Percentiles rank a stretch among this genome's conserved stretches.
Evolutionary conservation across 164 flowering plant species (phyloP).

Genomic region (Dillenia turbinata): DNA sequence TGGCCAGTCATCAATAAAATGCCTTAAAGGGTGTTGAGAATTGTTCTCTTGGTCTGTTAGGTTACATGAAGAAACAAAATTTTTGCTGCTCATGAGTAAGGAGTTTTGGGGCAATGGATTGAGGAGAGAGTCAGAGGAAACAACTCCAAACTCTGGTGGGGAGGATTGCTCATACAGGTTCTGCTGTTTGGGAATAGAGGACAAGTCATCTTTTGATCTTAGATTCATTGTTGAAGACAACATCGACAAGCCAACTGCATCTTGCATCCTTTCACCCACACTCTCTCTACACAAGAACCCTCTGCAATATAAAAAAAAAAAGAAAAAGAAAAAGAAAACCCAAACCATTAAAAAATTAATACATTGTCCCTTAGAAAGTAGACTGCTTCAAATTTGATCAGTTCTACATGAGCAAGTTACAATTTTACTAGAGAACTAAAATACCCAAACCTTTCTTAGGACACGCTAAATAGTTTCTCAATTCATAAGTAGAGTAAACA

Average conservation of each 20-base stretch:
- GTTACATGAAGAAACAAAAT: constrained; percentile 27
- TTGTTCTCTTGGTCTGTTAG: constrained; percentile 33
- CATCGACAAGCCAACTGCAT: constrained; percentile 37
- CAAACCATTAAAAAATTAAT: too few species aligned
- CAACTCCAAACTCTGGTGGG: constrained; percentile 42
- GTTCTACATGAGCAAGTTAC: neutral
- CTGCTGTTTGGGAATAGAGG: constrained; percentile 43
- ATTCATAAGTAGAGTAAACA: too few species aligned
- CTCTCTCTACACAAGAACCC: constrained; percentile 27
- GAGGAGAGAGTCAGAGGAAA: constrained; percentile 48
- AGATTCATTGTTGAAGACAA: constrained; percentile 27
- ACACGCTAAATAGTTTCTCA: too few species aligned
- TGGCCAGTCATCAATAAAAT: constrained; percentile 75
- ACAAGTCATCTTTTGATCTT: constrained; percentile 31
- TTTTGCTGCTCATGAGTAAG: constrained; percentile 21
- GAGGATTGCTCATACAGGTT: constrained; percentile 36
- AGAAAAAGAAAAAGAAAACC: neutral
- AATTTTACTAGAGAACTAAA: neutral
- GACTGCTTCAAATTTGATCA: too few species aligned
- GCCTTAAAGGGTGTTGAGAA: constrained; percentile 43
- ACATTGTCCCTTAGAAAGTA: too few species aligned
- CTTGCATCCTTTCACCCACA: constrained; percentile 29
- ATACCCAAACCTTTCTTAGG: too few species aligned
- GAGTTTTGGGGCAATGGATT: constrained; percentile 37
- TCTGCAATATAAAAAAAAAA: constrained; percentile 26